These are phyloP conservation scores for Boletus smithii DNA, from an alignment of 1,284 basidiomycete species.

Conservation along the genomic window DNA sequence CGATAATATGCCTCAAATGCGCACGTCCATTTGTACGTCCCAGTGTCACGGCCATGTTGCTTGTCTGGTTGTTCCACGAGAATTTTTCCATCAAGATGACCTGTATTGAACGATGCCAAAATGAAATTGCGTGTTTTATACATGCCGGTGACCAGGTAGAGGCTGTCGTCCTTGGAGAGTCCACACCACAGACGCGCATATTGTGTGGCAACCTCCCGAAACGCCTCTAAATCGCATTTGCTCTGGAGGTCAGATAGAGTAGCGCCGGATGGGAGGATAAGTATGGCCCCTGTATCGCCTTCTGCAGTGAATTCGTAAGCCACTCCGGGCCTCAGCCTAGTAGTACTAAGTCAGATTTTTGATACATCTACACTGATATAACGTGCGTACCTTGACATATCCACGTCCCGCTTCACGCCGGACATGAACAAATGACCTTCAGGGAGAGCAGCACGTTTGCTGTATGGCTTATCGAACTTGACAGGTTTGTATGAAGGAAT, in stretches of 20 bases:
- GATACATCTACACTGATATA: background rate
- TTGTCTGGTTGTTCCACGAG: background rate
- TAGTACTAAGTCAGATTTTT: background rate
- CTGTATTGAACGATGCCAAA: background rate
- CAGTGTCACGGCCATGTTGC: background rate
- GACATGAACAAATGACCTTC: background rate
- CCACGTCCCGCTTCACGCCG: background rate
- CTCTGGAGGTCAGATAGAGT: background rate
- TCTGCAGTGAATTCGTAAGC: constrained; percentile 4
- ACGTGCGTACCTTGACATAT: background rate
- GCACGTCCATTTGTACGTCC: background rate
- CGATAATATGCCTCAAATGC: background rate
- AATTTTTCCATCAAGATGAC: background rate
- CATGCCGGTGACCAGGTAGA: constrained; percentile 9
- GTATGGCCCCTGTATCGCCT: constrained; percentile 6
- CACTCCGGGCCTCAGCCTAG: background rate
- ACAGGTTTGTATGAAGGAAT: background rate
- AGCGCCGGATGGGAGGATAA: constrained; percentile 8
- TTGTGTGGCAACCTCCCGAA: background rate
- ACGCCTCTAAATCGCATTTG: background rate
- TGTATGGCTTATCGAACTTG: background rate
- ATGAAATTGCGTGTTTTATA: constrained; percentile 5
- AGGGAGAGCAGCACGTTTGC: background rate
- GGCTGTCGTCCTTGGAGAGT: background rate
- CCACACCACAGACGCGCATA: constrained; percentile 7